Evolutionary conservation across 2,329 filamentous ascomycete species (phyloP), one percentile per base, ranked within the genome.

Genomic region (Nemania sp.): DNA sequence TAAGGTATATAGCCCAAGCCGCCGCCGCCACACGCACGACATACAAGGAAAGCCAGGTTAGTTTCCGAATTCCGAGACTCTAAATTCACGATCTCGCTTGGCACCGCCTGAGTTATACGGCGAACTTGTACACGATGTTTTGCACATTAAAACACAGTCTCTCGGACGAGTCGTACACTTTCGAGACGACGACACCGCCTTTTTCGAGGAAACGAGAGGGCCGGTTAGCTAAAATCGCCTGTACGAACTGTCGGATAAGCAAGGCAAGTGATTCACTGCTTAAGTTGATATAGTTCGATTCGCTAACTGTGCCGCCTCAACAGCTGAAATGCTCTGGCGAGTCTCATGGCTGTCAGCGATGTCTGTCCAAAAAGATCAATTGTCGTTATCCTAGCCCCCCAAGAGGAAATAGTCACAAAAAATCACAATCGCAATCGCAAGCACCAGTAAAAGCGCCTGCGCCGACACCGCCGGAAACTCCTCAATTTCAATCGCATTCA

Each of bases 301-400:
- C 12, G 40, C 49, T 57, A 45, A 56, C 44, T 17, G n/a, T 40
- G 14, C 6, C 14, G 12, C 19, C 28, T 36, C 20, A 20, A 49
- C 9, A 60, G 57, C 55, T 60, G 7, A 60, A 60, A 52, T 60
- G 57, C 42, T 60, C 57, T 42, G 51, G 57, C 3, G 57, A 60
- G 33, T 51, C 47, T 4, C 15, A 52, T 12, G 54, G 57, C 22
- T 60, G 57, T 42, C 57, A 60, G 15, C 43, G 57, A 24, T 60
- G 57, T 26, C 40, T 57, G 22, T 26, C 57, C 9, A 60, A 58
- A 9, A 60, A 60, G 30, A 52, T 46, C 28, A 48, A 57, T 8
- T 60, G 57, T 31, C 49, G 57, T 28, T 60, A 60, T 52, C 57
- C 55, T 3, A 55, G 45, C 14, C 51, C 57, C 2, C 43, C 57